Evolutionary conservation across 768 basidiomycete species (phyloP), one percentile per base, ranked within the genome.

Genomic region (Russula foetens): DNA sequence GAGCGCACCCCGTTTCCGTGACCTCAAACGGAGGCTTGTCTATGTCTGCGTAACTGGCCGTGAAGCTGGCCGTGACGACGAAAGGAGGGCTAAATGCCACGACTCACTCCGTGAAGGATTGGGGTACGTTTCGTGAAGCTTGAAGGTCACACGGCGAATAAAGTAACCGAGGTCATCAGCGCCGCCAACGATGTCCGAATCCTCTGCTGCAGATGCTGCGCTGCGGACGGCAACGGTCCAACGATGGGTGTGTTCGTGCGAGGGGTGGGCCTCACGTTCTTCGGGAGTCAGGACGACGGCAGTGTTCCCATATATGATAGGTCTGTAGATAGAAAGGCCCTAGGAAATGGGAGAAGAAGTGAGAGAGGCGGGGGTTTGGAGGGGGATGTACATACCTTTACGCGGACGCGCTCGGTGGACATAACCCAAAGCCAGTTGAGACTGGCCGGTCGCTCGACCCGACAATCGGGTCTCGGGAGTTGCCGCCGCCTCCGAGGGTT

Each of bases 221-320:
- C 91, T 90, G 26, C 97, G 84, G 26, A 99, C 82, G 28, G 93
- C 95, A 60, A 99, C 88, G 0, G 94, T 98, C 97, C 97, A 99
- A 63, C 84, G 83, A 71, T 98, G 96, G 2, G 96, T 98, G 67
- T 95, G 93, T 65, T 93, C 90, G 7, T 81, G 79, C 28, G 79
- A 74, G 17, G 75, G 69, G 4, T 80, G 74, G 17, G 71, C 63
- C 63, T 84, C 81, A 56, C 84, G 81, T 70, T 97, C 94, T 66
- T 84, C 82, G 17, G 81, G 75, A 0, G 83, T 86, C 62, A 99
- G 72, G 56, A 92, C 83, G 0, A 81, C 79, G 33, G 96, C 92
- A 14, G 88, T 90, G 71, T 98, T 98, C 50, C 97, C 97, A 75
- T 98, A 98, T 62, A 98, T 90, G 66, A 99, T 84, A 1, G 95